Evolutionary conservation across 2,329 filamentous ascomycete species (phyloP).

Genomic region (Fusarium circinatum): DNA sequence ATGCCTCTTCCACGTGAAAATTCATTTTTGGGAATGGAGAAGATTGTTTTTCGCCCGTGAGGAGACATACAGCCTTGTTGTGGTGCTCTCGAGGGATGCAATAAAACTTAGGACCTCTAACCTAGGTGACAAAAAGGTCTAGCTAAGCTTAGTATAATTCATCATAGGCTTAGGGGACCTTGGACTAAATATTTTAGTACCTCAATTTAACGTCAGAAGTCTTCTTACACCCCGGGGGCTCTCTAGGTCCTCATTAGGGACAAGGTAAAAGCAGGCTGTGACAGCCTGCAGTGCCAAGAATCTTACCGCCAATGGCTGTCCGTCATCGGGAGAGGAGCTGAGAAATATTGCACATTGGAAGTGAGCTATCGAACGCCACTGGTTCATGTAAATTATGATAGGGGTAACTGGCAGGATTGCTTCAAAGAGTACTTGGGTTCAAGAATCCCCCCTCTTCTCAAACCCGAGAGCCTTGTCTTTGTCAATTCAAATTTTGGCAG

Average conservation of each 20-base stretch:
- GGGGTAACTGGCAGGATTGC: neutral
- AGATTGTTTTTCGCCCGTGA: neutral
- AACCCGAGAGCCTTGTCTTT: neutral
- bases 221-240: fast-evolving
- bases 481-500: neutral
- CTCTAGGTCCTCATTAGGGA: neutral
- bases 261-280: neutral
- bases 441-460: neutral
- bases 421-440: neutral
- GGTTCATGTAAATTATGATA: neutral
- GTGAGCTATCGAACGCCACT: neutral
- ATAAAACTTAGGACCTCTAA: no score
- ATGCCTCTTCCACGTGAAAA: no score
- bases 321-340: neutral
- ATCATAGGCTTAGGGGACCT: no score
- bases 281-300: neutral
- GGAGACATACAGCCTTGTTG: neutral
- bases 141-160: no score
- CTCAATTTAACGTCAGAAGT: no score
- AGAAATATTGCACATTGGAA: neutral
- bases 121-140: no score
- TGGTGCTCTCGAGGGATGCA: neutral
- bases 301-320: neutral
- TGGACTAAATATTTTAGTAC: no score
- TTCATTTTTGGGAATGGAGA: neutral